A percentile compares a stretch with the other conserved stretches of the same genome.
Evolutionary conservation across 176 grass and related monocot genomes (phyloP).

Genomic region (Aegilops tauschii): DNA sequence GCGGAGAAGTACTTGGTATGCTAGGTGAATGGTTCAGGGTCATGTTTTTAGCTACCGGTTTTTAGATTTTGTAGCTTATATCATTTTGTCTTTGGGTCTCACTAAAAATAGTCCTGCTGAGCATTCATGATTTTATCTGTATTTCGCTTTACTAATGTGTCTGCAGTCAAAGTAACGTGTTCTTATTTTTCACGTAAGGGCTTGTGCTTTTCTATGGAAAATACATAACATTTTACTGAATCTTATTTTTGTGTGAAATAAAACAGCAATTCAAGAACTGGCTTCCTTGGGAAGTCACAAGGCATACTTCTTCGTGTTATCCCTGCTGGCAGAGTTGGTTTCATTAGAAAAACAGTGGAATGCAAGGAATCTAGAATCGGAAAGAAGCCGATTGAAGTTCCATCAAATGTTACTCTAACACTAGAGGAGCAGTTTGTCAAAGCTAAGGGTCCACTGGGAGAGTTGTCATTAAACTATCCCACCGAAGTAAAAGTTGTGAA

Average conservation of each 20-base stretch:
- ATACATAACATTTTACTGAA: background rate
- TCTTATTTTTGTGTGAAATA: constrained; percentile 23
- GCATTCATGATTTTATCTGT: background rate
- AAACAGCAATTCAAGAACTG: constrained; percentile 68
- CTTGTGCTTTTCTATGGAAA: background rate
- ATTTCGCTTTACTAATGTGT: background rate
- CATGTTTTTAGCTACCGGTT: background rate
- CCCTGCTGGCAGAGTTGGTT: constrained; percentile 44
- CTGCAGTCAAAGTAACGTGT: background rate
- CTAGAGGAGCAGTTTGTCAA: constrained; percentile 71
- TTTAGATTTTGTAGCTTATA: background rate
- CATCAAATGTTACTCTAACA: constrained; percentile 78
- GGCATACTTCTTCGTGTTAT: constrained; percentile 34
- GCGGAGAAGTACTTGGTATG: background rate
- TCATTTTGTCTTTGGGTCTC: background rate
- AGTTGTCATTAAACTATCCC: constrained; percentile 75
- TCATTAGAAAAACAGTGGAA: constrained; percentile 62
- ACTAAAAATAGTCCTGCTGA: background rate
- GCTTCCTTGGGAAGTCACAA: constrained; percentile 50
- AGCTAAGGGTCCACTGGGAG: constrained; percentile 88
- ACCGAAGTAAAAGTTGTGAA: constrained; percentile 68
- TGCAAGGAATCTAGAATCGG: constrained; percentile 98
- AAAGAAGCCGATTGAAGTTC: constrained; percentile 82
- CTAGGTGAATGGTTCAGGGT: background rate
- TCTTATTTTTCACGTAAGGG: background rate